Base-by-base conservation (phyloP, 805 yeast species). In the Cyberlindnera nakhonratchasimensis region DNA sequence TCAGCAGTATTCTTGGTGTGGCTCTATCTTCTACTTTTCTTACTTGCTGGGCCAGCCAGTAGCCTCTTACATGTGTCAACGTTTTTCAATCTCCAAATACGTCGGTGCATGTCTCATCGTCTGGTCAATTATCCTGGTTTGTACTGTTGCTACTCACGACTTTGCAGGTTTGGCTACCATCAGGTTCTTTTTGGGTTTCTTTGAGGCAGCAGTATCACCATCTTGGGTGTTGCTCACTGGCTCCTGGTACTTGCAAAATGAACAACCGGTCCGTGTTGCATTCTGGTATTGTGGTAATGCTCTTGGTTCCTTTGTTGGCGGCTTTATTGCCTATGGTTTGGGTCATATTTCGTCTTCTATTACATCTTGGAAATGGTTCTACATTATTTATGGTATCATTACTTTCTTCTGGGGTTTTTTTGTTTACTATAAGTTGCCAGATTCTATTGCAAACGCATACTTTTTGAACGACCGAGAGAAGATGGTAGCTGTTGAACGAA, bases 391-490 rank as follows among this genome's bases (percentile, higher is more conserved):
- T 29, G 74, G 76, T 4, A 43, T 62, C 6, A 48, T 67, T 19
- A 68, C 75, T 9, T 48, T 70, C 36, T 62, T 58, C 6, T 59
- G 63, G 39, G 65, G 65, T 2, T 43, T 60, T 14, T 22, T 58
- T 14, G 55, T 65, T 4, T 59, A 59, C 37, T 51, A 63, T 37
- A 48, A 60, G 34, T 44, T 69, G n/a, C 73, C 73, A 17, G 66
- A 65, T 45, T 69, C 54, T 29, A 67, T 67, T 10, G 54, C 57
- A 7, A 53, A 52, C 18, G 69, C 69, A 16, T 52, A 56, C 29
- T 65, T 65, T 42, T 46, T 66, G 42, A 55, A 45, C 18, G 66
- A 62, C 26, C 57, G 61, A n/a, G 70, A 67, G 47, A 64, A 54
- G 42, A 28, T 47, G 19, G 44, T 43, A 42, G 55, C 50, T 10